These are phyloP conservation scores for Tarenaya hassleriana DNA, from an alignment of 345 rosid genomes.

Conservation along the genomic window DNA sequence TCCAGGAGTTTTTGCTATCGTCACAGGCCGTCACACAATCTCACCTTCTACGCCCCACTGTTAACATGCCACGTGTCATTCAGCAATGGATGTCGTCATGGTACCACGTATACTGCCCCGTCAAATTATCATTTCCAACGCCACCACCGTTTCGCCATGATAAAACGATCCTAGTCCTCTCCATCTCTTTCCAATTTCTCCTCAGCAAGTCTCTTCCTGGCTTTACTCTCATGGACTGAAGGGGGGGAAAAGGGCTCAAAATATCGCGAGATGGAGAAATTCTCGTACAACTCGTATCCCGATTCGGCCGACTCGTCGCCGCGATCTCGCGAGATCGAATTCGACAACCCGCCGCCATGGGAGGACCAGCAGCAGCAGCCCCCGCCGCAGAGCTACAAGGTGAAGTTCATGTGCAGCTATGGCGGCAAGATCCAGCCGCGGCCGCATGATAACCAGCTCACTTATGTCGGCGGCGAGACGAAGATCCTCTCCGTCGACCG, in stretches of 20 bases:
- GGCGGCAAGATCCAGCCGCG: conserved; percentile 98
- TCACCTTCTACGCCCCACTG: neutral
- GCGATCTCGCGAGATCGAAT: conserved; percentile 77
- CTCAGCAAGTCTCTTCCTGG: neutral
- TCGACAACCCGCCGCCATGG: conserved; percentile 76
- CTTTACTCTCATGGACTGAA: neutral
- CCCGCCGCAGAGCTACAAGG: conserved; percentile 42
- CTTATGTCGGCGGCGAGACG: conserved; percentile 85
- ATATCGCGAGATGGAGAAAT: conserved; percentile 48
- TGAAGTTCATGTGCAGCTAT: conserved; percentile 86
- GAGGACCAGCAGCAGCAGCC: conserved; percentile 49
- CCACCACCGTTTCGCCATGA: conserved; percentile 14
- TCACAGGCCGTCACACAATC: conserved; percentile 20
- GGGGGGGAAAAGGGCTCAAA: neutral
- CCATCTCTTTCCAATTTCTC: neutral
- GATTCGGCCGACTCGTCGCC: conserved; percentile 93
- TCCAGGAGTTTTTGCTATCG: conserved; percentile 12
- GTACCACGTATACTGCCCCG: neutral
- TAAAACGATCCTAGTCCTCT: conserved; percentile 7
- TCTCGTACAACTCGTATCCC: conserved; percentile 52
- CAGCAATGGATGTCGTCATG: neutral
- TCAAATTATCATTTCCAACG: conserved; percentile 20
- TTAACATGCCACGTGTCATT: conserved; percentile 9
- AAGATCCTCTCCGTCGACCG: conserved; percentile 85
- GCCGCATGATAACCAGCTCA: conserved; percentile 85